Evolutionary conservation across 257 asterid genomes (phyloP), one percentile per base, ranked within the genome.

Genomic region (Nyctanthes arbortristis): DNA sequence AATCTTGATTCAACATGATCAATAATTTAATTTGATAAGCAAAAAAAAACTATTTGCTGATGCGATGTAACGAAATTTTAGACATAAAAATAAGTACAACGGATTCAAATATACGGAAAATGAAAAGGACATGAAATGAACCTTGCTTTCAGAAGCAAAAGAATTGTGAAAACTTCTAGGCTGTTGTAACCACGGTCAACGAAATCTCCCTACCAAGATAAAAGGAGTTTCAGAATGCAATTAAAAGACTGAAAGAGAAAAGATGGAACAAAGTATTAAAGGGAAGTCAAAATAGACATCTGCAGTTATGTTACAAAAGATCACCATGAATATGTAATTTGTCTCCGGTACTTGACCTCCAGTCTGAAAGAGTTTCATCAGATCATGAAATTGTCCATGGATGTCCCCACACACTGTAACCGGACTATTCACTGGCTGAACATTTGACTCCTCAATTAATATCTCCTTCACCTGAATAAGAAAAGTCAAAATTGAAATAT

Each of bases 301-400:
- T 13, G 31, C 49, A 3, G 31, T 61, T 31, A 18, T 55, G 56
- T 14, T 20, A 20, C 7, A 58, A 13, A 71, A 36, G 37, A 30
- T 62, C 81, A 94, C 99, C 99, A 94, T 94, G 65, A 94, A 94
- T 67, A 94, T 94, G 82, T 94, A 94, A 82, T 94, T 94, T 67
- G 96, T 94, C 55, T 91, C 97, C 0, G 99, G 99, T 39, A 94
- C 99, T 77, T 94, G 96, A 65, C 99, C 99, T 75, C 99, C 99
- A 58, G 99, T 91, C 82, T 89, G 96, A 77, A 94, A 94, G 77
- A 94, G 99, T 77, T 94, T 94, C 97, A 94, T 94, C 68, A 94
- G 67, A 78, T 94, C 99, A 61, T 94, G 99, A 82, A 94, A 94
- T 65, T 94, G 99, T 45, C 99, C 97, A 61, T 92, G 98, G 71